Conservation (phyloP, 192 early-diverging fungal species). For the Linderina pennispora region DNA sequence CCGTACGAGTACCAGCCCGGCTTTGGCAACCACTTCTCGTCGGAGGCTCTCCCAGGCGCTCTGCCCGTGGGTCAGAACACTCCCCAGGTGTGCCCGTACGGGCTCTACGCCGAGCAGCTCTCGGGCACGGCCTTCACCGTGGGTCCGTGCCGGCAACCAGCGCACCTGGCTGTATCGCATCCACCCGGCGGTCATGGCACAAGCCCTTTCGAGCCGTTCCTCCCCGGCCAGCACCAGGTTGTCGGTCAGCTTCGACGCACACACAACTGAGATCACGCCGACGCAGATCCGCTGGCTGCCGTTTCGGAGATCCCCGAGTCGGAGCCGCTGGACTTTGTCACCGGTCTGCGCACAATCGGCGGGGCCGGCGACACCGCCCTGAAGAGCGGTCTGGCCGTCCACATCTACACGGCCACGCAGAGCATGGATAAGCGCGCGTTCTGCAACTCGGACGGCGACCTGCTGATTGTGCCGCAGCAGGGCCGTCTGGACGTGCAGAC, state of each 20-base stretch:
- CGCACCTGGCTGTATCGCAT: slow-evolving; percentile 95
- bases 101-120: slow-evolving; percentile 92
- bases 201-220: slow-evolving; percentile 54
- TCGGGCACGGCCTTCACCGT: slow-evolving; percentile 89
- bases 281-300: slow-evolving; percentile 93
- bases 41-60: slow-evolving; percentile 74
- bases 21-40: slow-evolving; percentile 85
- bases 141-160: slow-evolving; percentile 70
- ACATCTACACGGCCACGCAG: slow-evolving; percentile 72
- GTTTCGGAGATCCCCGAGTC: slow-evolving; percentile 57
- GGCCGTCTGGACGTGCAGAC: slow-evolving; percentile 85
- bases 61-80: slow-evolving; percentile 89
- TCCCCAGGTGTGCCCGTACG: slow-evolving; percentile 84
- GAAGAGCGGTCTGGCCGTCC: slow-evolving; percentile 75
- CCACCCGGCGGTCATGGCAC: slow-evolving; percentile 83
- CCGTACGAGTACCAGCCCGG: slow-evolving; percentile 66
- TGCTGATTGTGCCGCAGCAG: slow-evolving; percentile 89
- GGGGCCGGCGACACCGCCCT: slow-evolving; percentile 80
- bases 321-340: slow-evolving; percentile 64
- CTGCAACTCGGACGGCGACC: slow-evolving; percentile 89
- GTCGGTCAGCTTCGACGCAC: slow-evolving; percentile 55
- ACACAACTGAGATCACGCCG: slow-evolving; percentile 62
- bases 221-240: slow-evolving; percentile 23
- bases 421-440: slow-evolving; percentile 76
- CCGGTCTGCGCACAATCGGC: slow-evolving; percentile 76